A percentile compares a stretch with the other conserved stretches of the same genome.
These are phyloP conservation scores for Phytopythium boreale DNA, from an alignment of 352 stramenopile species.

Conservation along the genomic window DNA sequence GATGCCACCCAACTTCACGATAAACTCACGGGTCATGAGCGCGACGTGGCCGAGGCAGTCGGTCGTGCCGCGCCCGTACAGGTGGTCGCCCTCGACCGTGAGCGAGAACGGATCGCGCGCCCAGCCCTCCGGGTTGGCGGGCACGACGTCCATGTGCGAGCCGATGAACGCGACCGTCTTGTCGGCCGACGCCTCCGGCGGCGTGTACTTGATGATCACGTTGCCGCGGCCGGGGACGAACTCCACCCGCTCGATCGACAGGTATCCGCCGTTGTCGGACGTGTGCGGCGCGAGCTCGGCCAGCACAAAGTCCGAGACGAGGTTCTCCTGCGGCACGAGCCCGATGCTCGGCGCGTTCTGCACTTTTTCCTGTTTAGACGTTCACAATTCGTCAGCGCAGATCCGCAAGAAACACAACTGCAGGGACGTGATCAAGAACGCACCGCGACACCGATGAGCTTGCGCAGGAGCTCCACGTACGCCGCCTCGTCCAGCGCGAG, in stretches of 20 bases:
- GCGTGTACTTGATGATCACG: conserved; percentile 88
- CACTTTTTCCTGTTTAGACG: conserved; percentile 38
- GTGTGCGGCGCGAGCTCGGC: conserved; percentile 74
- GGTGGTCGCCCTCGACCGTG: conserved; percentile 84
- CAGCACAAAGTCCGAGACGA: conserved; percentile 85
- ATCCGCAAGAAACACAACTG: neutral
- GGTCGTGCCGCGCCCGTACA: conserved; percentile 90
- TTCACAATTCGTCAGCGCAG: neutral
- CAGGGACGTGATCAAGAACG: conserved; percentile 10
- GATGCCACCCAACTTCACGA: no score
- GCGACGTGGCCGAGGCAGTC: conserved; percentile 91
- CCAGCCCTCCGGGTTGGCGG: conserved; percentile 87
- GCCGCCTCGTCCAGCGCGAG: conserved; percentile 63
- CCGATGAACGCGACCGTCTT: conserved; percentile 86
- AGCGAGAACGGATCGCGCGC: conserved; percentile 86
- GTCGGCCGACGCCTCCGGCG: conserved; percentile 42
- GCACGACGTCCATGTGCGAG: conserved; percentile 91
- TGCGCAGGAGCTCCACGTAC: conserved; percentile 81
- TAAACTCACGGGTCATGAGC: conserved; percentile 66
- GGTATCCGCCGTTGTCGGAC: conserved; percentile 66
- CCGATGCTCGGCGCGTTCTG: conserved; percentile 63
- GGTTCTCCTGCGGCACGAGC: conserved; percentile 81
- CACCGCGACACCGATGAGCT: conserved; percentile 80
- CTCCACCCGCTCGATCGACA: conserved; percentile 70
- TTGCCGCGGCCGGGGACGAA: conserved; percentile 85